Base-by-base conservation (phyloP, 352 stramenopile species). In the Blastocystis sp. region DNA sequence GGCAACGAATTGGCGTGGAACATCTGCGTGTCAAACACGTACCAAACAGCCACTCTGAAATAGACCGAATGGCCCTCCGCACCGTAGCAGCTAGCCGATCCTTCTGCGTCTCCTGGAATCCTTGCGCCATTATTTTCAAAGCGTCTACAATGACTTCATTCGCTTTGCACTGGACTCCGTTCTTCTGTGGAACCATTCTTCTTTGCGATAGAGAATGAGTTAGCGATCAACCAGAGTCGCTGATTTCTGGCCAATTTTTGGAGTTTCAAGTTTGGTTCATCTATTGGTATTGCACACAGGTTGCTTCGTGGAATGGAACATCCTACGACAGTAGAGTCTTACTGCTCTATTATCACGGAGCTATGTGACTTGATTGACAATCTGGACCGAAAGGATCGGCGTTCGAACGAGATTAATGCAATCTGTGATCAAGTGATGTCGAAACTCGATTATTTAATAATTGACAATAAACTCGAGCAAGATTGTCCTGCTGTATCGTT, bases 371-470 rank as follows among this genome's bases (percentile, higher is more conserved):
- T 77, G 34, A 69, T 68, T 43, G 53, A 84, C 47, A 29, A 43
- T 54, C 29, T 84, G 53, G 23, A 68, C 50, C 62, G 68, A 47
- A 29, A 54, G 26, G 37, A 68, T 20, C 34, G 29, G 6, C 23
- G 68, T 45, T 68, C 50, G 11, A 26, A 47, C 5, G n/a, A 43
- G 9, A 9, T 43, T 26, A 39, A 43, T 45, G 26, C 26, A 43
- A 11, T 18, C 4, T 84, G 50, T 20, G 73, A 84, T 20, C 37
- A 18, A 15, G 53, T 84, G 26, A 53, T 68, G 9, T 43, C 54
- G 53, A 59, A 69, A 34, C n/a, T 80, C 15, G 70, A 80, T 63
- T 47, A 59, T 37, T 63, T 80, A n/a, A 47, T 63, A 29, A 47
- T 59, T 63, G 29, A 54, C 0, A 63, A 15, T n/a, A 62, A 80